A percentile compares a stretch with the other conserved stretches of the same genome.
phyloP scores from a whole-genome alignment of 208 protist species.

The Novymonas esmeraldas region DNA sequence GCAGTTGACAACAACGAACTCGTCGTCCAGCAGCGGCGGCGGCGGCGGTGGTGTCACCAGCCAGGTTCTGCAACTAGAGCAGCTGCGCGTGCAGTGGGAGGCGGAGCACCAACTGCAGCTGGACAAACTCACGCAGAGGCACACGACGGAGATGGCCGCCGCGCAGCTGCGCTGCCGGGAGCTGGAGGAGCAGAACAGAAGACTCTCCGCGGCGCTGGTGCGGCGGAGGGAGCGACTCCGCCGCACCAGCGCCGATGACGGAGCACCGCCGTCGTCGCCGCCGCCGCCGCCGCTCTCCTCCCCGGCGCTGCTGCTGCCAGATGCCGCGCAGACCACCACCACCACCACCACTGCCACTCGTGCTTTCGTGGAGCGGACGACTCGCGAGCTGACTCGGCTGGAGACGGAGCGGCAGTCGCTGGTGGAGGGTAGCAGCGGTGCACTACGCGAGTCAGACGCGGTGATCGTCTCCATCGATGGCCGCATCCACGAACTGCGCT shows the following conservation, averaged over 20 bases:
- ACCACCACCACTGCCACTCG: not conserved
- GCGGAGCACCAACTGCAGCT: slow-evolving; percentile 52
- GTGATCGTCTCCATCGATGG: slow-evolving; percentile 62
- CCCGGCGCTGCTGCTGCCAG: slow-evolving; percentile 1
- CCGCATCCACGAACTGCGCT: slow-evolving; percentile 49
- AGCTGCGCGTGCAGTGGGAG: slow-evolving; percentile 38
- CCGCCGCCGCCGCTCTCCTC: not conserved
- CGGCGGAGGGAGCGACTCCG: slow-evolving; percentile 70
- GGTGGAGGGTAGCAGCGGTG: slow-evolving; percentile 66
- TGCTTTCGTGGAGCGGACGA: slow-evolving; percentile 7
- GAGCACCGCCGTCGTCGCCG: not conserved
- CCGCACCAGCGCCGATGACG: slow-evolving; percentile 12
- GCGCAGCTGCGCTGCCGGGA: slow-evolving; percentile 33
- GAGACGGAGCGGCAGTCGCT: slow-evolving; percentile 48
- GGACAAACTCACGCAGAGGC: slow-evolving; percentile 50
- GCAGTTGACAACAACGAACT: slow-evolving; percentile 34
- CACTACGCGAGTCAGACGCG: slow-evolving; percentile 50
- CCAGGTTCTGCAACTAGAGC: slow-evolving; percentile 24
- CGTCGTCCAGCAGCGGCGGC: not conserved
- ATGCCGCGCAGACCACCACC: not conserved
- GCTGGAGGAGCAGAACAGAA: slow-evolving; percentile 66
- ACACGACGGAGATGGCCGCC: slow-evolving; percentile 35
- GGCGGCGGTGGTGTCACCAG: not conserved
- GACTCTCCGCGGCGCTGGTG: slow-evolving; percentile 51
- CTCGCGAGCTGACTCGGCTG: slow-evolving; percentile 56